Evolutionary conservation across 1,284 basidiomycete species (phyloP).

Genomic region (Cutaneotrichosporon sp.): DNA sequence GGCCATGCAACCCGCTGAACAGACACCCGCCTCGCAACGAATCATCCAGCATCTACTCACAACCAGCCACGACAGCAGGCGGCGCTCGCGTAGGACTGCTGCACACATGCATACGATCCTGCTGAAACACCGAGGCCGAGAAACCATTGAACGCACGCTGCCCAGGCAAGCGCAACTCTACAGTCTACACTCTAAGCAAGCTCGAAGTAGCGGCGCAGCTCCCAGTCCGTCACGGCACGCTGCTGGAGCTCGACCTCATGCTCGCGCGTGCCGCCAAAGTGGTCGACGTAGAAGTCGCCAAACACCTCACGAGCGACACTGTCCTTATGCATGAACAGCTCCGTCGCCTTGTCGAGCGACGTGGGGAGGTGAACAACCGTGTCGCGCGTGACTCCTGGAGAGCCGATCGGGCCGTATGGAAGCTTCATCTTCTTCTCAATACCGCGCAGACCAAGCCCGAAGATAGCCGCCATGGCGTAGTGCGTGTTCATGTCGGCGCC

Average conservation of each 20-base stretch:
- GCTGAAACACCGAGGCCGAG: neutral
- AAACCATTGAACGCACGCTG: neutral
- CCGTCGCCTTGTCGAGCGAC: slow-evolving; percentile 72
- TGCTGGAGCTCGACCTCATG: slow-evolving; percentile 84
- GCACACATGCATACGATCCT: neutral
- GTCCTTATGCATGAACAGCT: slow-evolving; percentile 66
- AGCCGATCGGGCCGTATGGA: slow-evolving; percentile 63
- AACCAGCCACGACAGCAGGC: too few relatives aligned
- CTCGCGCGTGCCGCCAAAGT: slow-evolving; percentile 84
- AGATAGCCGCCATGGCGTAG: slow-evolving; percentile 78
- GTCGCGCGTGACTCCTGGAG: slow-evolving; percentile 42
- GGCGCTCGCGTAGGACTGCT: too few relatives aligned
- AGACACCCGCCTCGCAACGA: too few relatives aligned
- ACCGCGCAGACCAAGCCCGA: slow-evolving; percentile 77
- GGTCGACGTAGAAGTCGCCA: slow-evolving; percentile 85
- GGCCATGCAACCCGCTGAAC: too few relatives aligned
- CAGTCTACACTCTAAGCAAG: slow-evolving; percentile 53
- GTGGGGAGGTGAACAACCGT: slow-evolving; percentile 66
- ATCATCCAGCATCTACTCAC: too few relatives aligned
- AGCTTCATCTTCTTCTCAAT: slow-evolving; percentile 71
- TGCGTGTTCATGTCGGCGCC: slow-evolving; percentile 89
- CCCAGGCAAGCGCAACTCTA: too few relatives aligned
- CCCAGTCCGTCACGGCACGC: slow-evolving; percentile 87
- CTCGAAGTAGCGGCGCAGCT: slow-evolving; percentile 82
- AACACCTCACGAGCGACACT: slow-evolving; percentile 83